phyloP scores from a whole-genome alignment of 169 alveolate species.

The Cryptosporidium parvum region DNA sequence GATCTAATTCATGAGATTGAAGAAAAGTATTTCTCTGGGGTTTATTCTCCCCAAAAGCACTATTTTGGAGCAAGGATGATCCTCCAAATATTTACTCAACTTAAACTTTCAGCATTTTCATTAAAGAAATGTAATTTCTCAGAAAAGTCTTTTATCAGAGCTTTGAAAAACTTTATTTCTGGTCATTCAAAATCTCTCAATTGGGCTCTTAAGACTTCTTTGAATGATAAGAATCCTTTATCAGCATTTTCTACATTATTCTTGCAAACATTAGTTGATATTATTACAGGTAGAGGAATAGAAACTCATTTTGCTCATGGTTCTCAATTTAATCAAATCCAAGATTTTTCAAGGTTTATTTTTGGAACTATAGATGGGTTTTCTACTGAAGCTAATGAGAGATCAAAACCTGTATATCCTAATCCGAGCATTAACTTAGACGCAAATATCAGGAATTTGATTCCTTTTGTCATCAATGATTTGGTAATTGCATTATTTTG shows the following conservation, averaged over 20 bases:
- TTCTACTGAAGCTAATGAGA: background rate
- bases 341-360: conserved; percentile 27
- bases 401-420: background rate
- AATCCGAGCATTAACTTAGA: background rate
- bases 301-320: too few species aligned
- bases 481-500: conserved; percentile 21
- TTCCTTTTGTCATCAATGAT: conserved; percentile 26
- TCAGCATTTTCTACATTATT: conserved; percentile 34
- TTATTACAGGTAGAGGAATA: conserved; percentile 41
- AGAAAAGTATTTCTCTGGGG: conserved; percentile 33
- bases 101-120: background rate
- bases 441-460: background rate
- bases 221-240: conserved; percentile 27
- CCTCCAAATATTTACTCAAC: conserved; percentile 16
- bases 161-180: conserved; percentile 3
- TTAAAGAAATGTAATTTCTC: conserved; percentile 2
- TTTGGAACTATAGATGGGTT: conserved; percentile 1
- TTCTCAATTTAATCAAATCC: conserved; percentile 5
- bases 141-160: background rate
- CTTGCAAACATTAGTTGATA: conserved; percentile 29
- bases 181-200: conserved; percentile 5
- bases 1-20: conserved; percentile 25
- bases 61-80: conserved; percentile 62
- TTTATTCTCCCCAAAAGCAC: conserved; percentile 25
- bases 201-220: conserved; percentile 44